Base-by-base conservation (phyloP, 306 rosid genomes). In the Calophaca sinica region DNA sequence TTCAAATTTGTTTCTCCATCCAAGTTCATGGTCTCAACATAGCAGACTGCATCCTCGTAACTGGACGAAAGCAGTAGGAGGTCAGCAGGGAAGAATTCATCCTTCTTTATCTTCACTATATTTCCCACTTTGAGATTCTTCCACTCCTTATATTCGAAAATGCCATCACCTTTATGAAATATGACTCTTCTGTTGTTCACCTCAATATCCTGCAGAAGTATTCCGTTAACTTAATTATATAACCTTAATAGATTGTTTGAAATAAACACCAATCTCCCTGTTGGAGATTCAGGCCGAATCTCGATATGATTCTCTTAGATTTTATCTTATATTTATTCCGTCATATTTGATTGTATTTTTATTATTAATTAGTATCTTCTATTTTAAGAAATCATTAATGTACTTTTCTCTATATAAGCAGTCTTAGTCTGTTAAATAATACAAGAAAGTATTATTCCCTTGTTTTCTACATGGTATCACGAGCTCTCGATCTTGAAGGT, bases 1-100 rank as follows among this genome's bases (percentile, higher is more conserved):
- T 93, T 93, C 73, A 93, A 82, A 83, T 93, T 93, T 59, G 98
- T 93, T 87, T 93, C 98, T 33, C 98, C 98, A 70, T 93, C 98
- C 69, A 93, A 92, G 81, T 88, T 93, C 96, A 87, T 93, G 59
- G 98, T 93, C 83, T 93, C 96, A 31, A 93, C 98, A 68, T 93
- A 93, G 86, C 98, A 90, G 68, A 93, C 76, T 57, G 96, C 91
- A 79, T 93, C 98, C 15, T 87, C 96, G 14, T 88, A 93, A 86
- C 89, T 87, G 26, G 98, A 93, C 3, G 98, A 90, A 75, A 93
- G 91, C 81, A 93, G 80, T 59, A 93, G 75, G 39, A 93, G 90
- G 64, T 93, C 98, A 9, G 96, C 91, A 6, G 98, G 98, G 83
- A 93, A 93, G 86, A 90, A 93, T 78, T 86, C 91, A 50, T 93